phyloP scores from a whole-genome alignment of 352 stramenopile species.

The Phytopythium cucurbitacearum region DNA sequence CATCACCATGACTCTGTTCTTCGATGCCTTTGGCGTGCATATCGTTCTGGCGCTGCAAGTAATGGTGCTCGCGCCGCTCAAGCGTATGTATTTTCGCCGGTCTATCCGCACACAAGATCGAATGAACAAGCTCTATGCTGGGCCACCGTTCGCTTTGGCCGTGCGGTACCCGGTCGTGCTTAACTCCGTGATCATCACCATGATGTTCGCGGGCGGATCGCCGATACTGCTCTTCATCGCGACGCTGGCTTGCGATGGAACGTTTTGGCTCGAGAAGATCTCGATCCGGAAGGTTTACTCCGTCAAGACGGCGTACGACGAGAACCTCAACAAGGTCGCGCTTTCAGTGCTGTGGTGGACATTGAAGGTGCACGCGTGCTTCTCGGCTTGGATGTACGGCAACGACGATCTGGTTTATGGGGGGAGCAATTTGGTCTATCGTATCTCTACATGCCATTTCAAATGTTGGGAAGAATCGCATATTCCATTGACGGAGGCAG shows the following conservation, averaged over 20 bases:
- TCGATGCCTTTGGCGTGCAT: conserved; percentile 76
- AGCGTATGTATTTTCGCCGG: conserved; percentile 28
- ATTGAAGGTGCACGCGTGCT: conserved; percentile 57
- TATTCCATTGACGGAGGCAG: conserved; percentile 43
- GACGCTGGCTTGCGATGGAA: conserved; percentile 45
- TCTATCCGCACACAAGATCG: conserved; percentile 60
- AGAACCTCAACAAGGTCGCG: conserved; percentile 58
- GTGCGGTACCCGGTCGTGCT: conserved; percentile 80
- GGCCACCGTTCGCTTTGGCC: conserved; percentile 66
- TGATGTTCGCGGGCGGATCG: conserved; percentile 77
- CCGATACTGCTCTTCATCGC: conserved; percentile 79
- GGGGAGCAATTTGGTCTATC: conserved; percentile 40
- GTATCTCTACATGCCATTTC: conserved; percentile 45
- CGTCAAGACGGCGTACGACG: conserved; percentile 79
- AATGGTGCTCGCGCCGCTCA: conserved; percentile 52
- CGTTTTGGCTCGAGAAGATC: conserved; percentile 83
- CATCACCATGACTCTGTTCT: conserved; percentile 84
- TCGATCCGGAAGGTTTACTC: conserved; percentile 73
- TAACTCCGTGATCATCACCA: conserved; percentile 82
- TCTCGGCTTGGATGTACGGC: conserved; percentile 84
- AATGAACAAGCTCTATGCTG: conserved; percentile 78
- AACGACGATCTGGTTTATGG: conserved; percentile 64
- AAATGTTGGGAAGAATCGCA: conserved; percentile 16
- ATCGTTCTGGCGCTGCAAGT: conserved; percentile 48
- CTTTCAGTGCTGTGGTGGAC: conserved; percentile 64